A percentile compares a stretch with the other conserved stretches of the same genome.
phyloP scores from a whole-genome alignment of 805 yeast genomes.

The Teunomyces atbi region DNA sequence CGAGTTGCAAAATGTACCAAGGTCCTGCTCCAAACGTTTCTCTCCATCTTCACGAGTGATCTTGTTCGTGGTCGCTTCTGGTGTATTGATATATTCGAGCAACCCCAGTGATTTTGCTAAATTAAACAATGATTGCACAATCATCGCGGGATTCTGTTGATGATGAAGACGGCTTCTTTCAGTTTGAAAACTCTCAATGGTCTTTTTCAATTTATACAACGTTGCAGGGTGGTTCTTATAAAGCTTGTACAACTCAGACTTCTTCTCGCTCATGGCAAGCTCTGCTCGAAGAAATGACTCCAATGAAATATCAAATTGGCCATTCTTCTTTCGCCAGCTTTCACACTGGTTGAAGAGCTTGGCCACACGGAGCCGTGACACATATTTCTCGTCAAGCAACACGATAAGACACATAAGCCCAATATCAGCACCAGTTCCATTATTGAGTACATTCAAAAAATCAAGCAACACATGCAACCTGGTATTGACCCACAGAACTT shows the following conservation, averaged over 20 bases:
- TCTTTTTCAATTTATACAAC: slow-evolving; percentile 11
- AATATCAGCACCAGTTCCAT: slow-evolving; percentile 33
- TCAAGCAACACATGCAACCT: slow-evolving; percentile 47
- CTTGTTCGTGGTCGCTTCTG: slow-evolving; percentile 2
- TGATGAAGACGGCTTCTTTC: slow-evolving; percentile 19
- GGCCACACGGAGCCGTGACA: slow-evolving; percentile 22
- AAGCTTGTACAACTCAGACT: slow-evolving; percentile 3
- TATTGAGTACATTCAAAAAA: slow-evolving; percentile 41
- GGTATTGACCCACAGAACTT: slow-evolving; percentile 52
- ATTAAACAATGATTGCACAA: slow-evolving; percentile 32
- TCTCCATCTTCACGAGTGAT: slow-evolving; percentile 3
- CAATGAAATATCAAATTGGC: background rate
- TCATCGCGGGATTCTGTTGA: slow-evolving; percentile 29
- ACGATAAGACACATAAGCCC: slow-evolving; percentile 27
- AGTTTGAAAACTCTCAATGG: slow-evolving; percentile 9
- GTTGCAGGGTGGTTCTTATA: slow-evolving; percentile 15
- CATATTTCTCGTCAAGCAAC: slow-evolving; percentile 23
- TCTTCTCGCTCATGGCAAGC: slow-evolving; percentile 7
- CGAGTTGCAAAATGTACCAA: slow-evolving; percentile 21
- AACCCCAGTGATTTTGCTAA: slow-evolving; percentile 36
- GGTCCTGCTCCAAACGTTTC: slow-evolving; percentile 11
- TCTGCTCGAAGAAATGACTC: slow-evolving; percentile 12
- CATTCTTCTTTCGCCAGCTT: slow-evolving; percentile 1
- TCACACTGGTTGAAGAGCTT: slow-evolving; percentile 26
- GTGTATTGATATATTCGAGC: slow-evolving; percentile 20